Evolutionary conservation across 2,329 filamentous ascomycete genomes (phyloP).

Genomic region (Cordyceps cateniannulata): DNA sequence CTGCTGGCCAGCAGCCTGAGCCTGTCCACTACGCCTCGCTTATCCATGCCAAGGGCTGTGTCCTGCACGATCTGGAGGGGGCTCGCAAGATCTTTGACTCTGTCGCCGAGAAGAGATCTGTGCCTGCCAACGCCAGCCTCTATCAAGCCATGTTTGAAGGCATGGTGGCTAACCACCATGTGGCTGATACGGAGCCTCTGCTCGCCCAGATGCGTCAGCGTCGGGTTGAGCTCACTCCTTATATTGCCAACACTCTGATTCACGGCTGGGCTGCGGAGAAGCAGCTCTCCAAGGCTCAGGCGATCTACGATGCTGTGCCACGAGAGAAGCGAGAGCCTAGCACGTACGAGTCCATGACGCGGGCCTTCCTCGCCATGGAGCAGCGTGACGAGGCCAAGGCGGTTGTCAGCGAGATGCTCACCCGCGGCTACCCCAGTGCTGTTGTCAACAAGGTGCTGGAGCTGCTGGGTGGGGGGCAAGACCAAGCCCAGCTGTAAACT

Average conservation of each 20-base stretch:
- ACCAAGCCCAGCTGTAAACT: conserved; percentile 21
- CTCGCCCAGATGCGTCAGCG: conserved; percentile 68
- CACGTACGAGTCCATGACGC: conserved; percentile 98
- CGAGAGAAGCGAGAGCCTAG: conserved; percentile 82
- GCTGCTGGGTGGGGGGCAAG: conserved; percentile 61
- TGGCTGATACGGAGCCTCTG: conserved; percentile 67
- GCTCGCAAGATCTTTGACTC: conserved; percentile 77
- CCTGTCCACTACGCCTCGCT: conserved; percentile 93
- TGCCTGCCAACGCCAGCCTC: conserved; percentile 73
- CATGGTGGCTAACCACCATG: conserved; percentile 90
- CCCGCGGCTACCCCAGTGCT: conserved; percentile 81
- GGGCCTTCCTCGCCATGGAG: conserved; percentile 81
- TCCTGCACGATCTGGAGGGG: conserved; percentile 81
- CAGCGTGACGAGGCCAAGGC: conserved; percentile 68
- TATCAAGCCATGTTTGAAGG: conserved; percentile 97
- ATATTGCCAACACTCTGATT: conserved; percentile 97
- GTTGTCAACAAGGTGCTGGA: conserved; percentile 93
- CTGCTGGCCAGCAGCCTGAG: conserved; percentile 69
- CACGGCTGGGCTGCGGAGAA: conserved; percentile 89
- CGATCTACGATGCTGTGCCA: conserved; percentile 73
- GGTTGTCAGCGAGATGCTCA: conserved; percentile 85
- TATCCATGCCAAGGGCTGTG: conserved; percentile 93
- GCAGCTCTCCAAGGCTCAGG: conserved; percentile 70
- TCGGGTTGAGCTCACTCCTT: conserved; percentile 81
- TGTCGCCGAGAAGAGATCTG: conserved; percentile 60